phyloP scores from a whole-genome alignment of 345 rosid species.

The Lumnitzera littorea region DNA sequence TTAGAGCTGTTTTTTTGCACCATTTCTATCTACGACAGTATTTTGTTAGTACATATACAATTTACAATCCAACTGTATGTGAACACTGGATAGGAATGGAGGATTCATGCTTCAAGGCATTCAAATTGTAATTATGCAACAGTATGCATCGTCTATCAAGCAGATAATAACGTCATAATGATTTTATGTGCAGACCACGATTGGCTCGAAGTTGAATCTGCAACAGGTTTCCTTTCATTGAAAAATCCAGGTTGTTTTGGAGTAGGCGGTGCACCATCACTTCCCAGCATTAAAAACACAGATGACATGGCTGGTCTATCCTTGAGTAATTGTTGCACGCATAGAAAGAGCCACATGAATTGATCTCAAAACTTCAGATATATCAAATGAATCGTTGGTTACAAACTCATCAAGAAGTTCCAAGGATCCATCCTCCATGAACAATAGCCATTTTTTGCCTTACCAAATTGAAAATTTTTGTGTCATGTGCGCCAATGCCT shows the following conservation, averaged over 20 bases:
- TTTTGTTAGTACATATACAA: no score
- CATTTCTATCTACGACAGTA: no score
- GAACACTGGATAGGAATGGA: no score
- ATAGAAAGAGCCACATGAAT: slow-evolving; percentile 35
- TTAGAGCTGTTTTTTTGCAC: no score
- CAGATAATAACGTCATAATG: slow-evolving; percentile 14
- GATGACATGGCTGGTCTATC: slow-evolving; percentile 43
- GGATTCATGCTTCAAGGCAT: no score
- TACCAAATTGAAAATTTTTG: neutral
- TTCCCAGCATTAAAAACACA: slow-evolving; percentile 35
- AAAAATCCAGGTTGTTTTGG: slow-evolving; percentile 35
- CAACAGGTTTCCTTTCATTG: slow-evolving; percentile 1
- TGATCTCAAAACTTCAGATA: slow-evolving; percentile 23
- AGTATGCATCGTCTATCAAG: slow-evolving; percentile 1
- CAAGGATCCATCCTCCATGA: slow-evolving; percentile 23
- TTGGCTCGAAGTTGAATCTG: neutral
- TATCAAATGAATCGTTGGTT: slow-evolving; percentile 9
- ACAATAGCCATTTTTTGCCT: slow-evolving; percentile 45
- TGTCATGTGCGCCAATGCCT: no score
- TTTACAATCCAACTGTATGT: no score
- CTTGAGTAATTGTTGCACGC: slow-evolving; percentile 35
- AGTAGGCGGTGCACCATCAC: slow-evolving; percentile 27
- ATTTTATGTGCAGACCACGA: slow-evolving; percentile 12
- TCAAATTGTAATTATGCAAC: slow-evolving; percentile 7
- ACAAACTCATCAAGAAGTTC: slow-evolving; percentile 22